phyloP scores from a whole-genome alignment of 1,284 basidiomycete species.

The Apiotrichum siamense region DNA sequence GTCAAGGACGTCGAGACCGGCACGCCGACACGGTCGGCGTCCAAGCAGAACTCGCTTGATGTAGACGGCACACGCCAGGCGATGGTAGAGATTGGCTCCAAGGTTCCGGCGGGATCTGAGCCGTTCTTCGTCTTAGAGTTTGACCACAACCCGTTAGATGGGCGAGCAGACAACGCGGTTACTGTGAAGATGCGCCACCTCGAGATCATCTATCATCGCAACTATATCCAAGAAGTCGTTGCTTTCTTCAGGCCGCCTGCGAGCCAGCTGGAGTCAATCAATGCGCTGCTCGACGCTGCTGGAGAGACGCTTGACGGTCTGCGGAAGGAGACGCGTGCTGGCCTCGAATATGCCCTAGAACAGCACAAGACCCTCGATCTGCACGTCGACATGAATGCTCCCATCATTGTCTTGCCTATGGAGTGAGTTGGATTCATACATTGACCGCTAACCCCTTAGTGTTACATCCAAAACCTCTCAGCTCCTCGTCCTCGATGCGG shows the following conservation, averaged over 20 bases:
- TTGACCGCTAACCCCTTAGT: slow-evolving; percentile 21
- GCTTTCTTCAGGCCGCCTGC: slow-evolving; percentile 92
- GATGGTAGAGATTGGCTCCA: slow-evolving; percentile 35
- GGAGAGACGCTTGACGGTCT: slow-evolving; percentile 92
- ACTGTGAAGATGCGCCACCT: slow-evolving; percentile 90
- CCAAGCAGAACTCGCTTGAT: slow-evolving; percentile 22
- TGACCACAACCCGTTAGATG: slow-evolving; percentile 89
- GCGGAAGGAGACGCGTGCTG: slow-evolving; percentile 89
- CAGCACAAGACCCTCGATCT: slow-evolving; percentile 73
- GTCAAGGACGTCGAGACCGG: slow-evolving; percentile 60
- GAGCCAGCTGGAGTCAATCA: slow-evolving; percentile 92
- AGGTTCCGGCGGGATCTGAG: slow-evolving; percentile 46
- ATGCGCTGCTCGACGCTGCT: slow-evolving; percentile 80
- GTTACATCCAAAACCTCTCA: slow-evolving; percentile 71
- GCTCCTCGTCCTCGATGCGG: slow-evolving; percentile 91
- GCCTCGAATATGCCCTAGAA: slow-evolving; percentile 81
- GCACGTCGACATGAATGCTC: slow-evolving; percentile 93
- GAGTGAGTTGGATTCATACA: slow-evolving; percentile 49
- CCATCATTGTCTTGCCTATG: slow-evolving; percentile 95
- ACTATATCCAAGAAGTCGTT: slow-evolving; percentile 88
- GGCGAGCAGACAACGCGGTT: slow-evolving; percentile 84
- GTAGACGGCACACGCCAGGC: slow-evolving; percentile 33
- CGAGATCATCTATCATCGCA: slow-evolving; percentile 95
- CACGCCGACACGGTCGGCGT: slow-evolving; percentile 10
- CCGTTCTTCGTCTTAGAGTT: slow-evolving; percentile 92